phyloP scores from a whole-genome alignment of 1,284 basidiomycete species.

The Malassezia caprae region DNA sequence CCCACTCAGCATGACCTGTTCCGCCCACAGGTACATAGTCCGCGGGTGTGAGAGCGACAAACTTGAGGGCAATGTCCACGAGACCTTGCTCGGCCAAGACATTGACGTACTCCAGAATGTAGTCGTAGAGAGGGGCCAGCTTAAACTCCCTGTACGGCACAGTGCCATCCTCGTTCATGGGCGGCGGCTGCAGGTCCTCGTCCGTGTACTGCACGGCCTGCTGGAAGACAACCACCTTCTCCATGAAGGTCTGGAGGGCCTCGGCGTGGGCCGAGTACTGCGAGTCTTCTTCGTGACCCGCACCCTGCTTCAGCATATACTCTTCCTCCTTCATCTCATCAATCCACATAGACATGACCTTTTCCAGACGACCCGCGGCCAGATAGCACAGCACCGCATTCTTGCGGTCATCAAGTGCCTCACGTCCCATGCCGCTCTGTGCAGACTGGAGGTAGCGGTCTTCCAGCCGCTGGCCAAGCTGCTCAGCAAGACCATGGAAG shows the following conservation, averaged over 20 bases:
- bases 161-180: slow-evolving; percentile 50
- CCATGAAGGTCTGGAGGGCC: slow-evolving; percentile 85
- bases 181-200: slow-evolving; percentile 58
- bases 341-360: slow-evolving; percentile 81
- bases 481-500: slow-evolving; percentile 75
- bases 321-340: slow-evolving; percentile 87
- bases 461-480: slow-evolving; percentile 81
- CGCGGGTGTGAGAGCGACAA: slow-evolving; percentile 67
- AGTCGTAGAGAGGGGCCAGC: slow-evolving; percentile 74
- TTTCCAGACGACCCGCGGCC: slow-evolving; percentile 77
- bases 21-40: slow-evolving; percentile 57
- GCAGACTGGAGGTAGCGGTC: slow-evolving; percentile 61
- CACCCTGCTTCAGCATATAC: slow-evolving; percentile 30
- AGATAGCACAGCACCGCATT: slow-evolving; percentile 80
- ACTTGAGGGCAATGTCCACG: slow-evolving; percentile 68
- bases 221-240: slow-evolving; percentile 92
- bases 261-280: slow-evolving; percentile 73
- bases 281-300: slow-evolving; percentile 20
- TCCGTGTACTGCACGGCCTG: slow-evolving; percentile 80
- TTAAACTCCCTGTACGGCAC: slow-evolving; percentile 64
- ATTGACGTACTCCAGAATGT: slow-evolving; percentile 91
- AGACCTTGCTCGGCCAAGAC: slow-evolving; percentile 81
- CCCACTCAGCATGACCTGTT: slow-evolving; percentile 16
- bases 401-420: slow-evolving; percentile 61
- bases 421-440: slow-evolving; percentile 17